Base-by-base conservation (phyloP, 2,329 filamentous ascomycete species). In the Fusarium subtropicale region DNA sequence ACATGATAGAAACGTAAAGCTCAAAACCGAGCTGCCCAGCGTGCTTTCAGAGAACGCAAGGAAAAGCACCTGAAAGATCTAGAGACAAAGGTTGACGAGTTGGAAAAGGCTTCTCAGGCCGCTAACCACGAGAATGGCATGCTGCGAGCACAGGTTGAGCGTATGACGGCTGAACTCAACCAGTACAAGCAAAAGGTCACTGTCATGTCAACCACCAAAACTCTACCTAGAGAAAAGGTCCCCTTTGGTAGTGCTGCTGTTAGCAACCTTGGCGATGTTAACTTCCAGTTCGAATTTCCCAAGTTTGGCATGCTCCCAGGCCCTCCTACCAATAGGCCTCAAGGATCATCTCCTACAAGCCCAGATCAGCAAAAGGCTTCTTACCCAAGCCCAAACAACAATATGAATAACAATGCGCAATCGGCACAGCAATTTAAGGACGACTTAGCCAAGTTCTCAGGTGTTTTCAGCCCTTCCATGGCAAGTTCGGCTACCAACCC, bases 231-330 rank as follows among this genome's bases (percentile, higher is more conserved):
- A 77, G 84, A 83, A 16, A 77, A 76, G 51, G 55, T 72, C 1
- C 56, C 72, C 2, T 83, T 86, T 74, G 82, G 85, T 74, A 78
- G 74, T 57, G 78, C 83, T 24, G 84, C 83, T 13, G 77, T 88
- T 67, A 87, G 83, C 78, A 90, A 89, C 71, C 82, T 90, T 56
- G 89, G 85, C 74, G 91, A 92, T 67, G 91, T 92, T 77, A 94
- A 91, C 77, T 98, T 98, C 77, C 91, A 95, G 71, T 98, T 99
- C 73, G 95, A 98, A 72, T 98, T 98, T 70, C 95, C 96, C 69
- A 94, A 92, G 77, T 98, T 99, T 75, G 96, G 96, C 47, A 87
- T 90, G 62, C 86, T 97, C 28, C 86, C 87, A 0, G 84, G 86
- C 7, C 81, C 84, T 10, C 72, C 77, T 2, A 63, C 69, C 52